Conservation (phyloP, 176 grass and related monocot genomes). For the Poa pratensis region DNA sequence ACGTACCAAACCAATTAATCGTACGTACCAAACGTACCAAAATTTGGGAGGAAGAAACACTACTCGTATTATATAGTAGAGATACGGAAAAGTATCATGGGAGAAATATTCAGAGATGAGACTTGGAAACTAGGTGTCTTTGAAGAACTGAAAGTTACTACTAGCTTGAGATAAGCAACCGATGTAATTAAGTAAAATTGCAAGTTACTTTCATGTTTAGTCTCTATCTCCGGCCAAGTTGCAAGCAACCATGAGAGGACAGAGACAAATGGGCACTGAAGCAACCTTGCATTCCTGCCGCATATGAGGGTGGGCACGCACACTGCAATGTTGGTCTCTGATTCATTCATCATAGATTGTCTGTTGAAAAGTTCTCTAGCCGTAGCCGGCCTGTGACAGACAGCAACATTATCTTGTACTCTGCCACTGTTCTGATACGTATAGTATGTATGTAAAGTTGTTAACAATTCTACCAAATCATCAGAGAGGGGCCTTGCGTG, state of each 20-base stretch:
- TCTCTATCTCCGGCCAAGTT: constrained; percentile 25
- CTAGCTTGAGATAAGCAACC: neutral
- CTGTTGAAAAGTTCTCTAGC: constrained; percentile 33
- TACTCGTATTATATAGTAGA: too few relatives aligned
- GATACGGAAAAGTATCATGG: neutral
- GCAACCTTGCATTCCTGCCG: constrained; percentile 42
- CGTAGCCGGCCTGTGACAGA: constrained; percentile 19
- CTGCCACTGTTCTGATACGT: neutral
- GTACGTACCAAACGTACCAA: too few relatives aligned
- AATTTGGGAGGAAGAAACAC: too few relatives aligned
- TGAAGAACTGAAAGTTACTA: neutral
- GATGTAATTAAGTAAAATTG: neutral
- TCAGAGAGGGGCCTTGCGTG: neutral
- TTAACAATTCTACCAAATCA: neutral
- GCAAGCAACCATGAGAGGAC: constrained; percentile 36
- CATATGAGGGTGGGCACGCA: constrained; percentile 18
- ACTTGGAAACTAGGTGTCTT: neutral
- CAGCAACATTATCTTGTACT: constrained; percentile 8
- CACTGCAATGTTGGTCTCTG: constrained; percentile 31
- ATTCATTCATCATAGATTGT: constrained; percentile 38
- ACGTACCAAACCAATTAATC: too few relatives aligned
- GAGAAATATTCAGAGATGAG: neutral
- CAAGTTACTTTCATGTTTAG: constrained; percentile 9
- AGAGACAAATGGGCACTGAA: constrained; percentile 45
- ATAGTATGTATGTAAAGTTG: neutral